Percentiles rank a stretch among this genome's conserved stretches.
Evolutionary conservation across 768 basidiomycete species (phyloP).

Genomic region (Hebeloma cylindrosporum): DNA sequence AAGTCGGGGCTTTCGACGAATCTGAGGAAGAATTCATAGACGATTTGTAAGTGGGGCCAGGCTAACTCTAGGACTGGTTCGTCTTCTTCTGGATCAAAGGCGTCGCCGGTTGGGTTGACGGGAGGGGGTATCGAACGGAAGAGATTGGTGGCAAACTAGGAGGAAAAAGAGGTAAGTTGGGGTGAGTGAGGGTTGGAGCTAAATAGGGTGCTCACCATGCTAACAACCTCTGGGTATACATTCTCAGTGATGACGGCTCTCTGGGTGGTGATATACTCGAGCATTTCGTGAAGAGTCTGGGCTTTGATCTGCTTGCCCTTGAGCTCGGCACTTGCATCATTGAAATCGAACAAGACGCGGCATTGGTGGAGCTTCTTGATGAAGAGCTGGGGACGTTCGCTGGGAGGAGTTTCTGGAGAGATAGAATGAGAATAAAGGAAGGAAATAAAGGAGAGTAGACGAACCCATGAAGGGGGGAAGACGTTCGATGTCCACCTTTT

Average conservation of each 20-base stretch:
- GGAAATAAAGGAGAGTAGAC: slow-evolving; percentile 26
- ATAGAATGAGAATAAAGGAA: slow-evolving; percentile 8
- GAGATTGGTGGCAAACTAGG: slow-evolving; percentile 93
- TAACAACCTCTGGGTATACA: slow-evolving; percentile 98
- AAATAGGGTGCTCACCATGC: too few relatives aligned
- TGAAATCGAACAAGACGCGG: slow-evolving; percentile 97
- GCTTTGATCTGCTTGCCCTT: slow-evolving; percentile 99
- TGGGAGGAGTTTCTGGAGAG: slow-evolving; percentile 77
- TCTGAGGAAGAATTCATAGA: slow-evolving; percentile 99
- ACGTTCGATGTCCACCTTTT: slow-evolving; percentile 94
- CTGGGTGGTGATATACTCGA: slow-evolving; percentile 98
- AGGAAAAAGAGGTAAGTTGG: slow-evolving; percentile 16
- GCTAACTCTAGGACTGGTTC: slow-evolving; percentile 98
- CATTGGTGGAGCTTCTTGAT: slow-evolving; percentile 95
- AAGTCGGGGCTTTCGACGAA: slow-evolving; percentile 98
- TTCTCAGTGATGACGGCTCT: slow-evolving; percentile 94
- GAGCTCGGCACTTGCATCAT: slow-evolving; percentile 93
- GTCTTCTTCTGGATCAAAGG: slow-evolving; percentile 99
- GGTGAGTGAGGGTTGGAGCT: slow-evolving; percentile 28
- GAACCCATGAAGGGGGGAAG: slow-evolving; percentile 86
- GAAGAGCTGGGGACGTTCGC: slow-evolving; percentile 88
- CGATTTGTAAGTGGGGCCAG: slow-evolving; percentile 99
- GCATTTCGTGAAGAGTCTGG: slow-evolving; percentile 95
- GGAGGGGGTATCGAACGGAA: slow-evolving; percentile 99
- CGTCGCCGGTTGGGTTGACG: slow-evolving; percentile 97